Evolutionary conservation across 2,329 filamentous ascomycete species (phyloP).

Genomic region (Lasiodiplodia sp.): DNA sequence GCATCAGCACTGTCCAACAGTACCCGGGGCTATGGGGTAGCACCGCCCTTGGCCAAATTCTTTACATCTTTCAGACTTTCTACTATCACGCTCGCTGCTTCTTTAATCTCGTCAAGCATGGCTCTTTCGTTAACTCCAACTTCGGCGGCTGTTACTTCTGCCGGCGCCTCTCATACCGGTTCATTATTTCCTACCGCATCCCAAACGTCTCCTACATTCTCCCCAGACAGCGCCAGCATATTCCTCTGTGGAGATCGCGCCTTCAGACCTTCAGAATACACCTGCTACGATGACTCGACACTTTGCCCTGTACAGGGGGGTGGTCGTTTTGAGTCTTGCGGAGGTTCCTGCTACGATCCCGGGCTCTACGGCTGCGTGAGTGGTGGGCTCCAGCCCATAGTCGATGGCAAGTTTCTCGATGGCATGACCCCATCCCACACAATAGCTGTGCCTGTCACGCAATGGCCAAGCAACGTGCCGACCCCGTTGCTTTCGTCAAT

Average conservation of each 20-base stretch:
- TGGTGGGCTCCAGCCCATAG: slow-evolving; percentile 11
- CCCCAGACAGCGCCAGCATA: slow-evolving; percentile 18
- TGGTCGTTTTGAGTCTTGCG: slow-evolving; percentile 13
- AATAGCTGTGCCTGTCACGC: slow-evolving; percentile 4
- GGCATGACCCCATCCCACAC: slow-evolving; percentile 9
- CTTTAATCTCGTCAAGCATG: slow-evolving; percentile 14
- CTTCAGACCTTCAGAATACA: slow-evolving; percentile 23
- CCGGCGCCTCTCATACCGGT: neutral
- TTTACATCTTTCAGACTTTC: neutral
- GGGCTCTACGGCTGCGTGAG: slow-evolving; percentile 20
- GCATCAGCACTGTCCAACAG: slow-evolving; percentile 5
- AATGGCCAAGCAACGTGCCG: slow-evolving; percentile 13
- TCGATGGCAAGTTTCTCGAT: slow-evolving; percentile 10
- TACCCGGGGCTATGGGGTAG: slow-evolving; percentile 14
- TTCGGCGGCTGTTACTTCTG: neutral
- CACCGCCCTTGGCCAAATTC: neutral
- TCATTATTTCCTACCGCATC: neutral
- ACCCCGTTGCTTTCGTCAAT: neutral
- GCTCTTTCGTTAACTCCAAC: slow-evolving; percentile 6
- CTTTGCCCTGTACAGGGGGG: slow-evolving; percentile 24
- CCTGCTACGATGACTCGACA: slow-evolving; percentile 16
- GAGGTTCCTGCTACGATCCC: slow-evolving; percentile 24
- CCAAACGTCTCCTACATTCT: neutral
- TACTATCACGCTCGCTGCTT: slow-evolving; percentile 18
- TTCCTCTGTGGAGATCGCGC: slow-evolving; percentile 15